phyloP scores from a whole-genome alignment of 23 red algal species.

The Gracilaria domingensis region DNA sequence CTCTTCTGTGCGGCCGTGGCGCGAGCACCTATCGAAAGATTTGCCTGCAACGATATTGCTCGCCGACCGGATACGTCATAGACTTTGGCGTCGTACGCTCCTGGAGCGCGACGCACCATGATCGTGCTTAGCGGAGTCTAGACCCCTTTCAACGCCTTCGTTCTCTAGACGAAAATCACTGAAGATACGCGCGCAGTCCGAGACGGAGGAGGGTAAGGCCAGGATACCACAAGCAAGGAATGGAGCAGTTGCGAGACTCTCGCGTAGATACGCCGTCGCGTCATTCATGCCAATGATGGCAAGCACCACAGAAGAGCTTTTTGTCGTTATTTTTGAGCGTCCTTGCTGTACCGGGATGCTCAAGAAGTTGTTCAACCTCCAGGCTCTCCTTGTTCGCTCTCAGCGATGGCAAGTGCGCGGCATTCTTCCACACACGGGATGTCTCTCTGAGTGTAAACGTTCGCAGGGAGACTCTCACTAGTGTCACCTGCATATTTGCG shows the following conservation, averaged over 20 bases:
- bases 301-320: neutral
- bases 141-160: neutral
- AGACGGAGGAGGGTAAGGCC: too few relatives aligned
- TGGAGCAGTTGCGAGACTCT: too few relatives aligned
- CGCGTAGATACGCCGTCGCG: too few relatives aligned
- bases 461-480: too few relatives aligned
- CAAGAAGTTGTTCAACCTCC: too few relatives aligned
- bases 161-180: neutral
- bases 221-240: too few relatives aligned
- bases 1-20: constrained; percentile 63
- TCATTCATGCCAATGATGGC: too few relatives aligned
- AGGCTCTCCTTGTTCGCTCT: too few relatives aligned
- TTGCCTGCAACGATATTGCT: constrained; percentile 35
- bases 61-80: constrained; percentile 64
- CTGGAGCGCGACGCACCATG: constrained; percentile 70
- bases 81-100: constrained; percentile 53
- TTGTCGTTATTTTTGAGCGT: neutral
- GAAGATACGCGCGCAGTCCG: neutral
- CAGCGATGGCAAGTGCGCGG: too few relatives aligned
- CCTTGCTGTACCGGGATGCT: neutral
- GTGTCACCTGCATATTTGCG: too few relatives aligned
- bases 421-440: too few relatives aligned
- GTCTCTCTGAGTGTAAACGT: too few relatives aligned
- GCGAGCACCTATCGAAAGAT: constrained; percentile 33
- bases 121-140: neutral